Percentiles rank a stretch among this genome's conserved stretches.
Conservation (phyloP, 305 asterid species). For the Fraxinus paxiana region DNA sequence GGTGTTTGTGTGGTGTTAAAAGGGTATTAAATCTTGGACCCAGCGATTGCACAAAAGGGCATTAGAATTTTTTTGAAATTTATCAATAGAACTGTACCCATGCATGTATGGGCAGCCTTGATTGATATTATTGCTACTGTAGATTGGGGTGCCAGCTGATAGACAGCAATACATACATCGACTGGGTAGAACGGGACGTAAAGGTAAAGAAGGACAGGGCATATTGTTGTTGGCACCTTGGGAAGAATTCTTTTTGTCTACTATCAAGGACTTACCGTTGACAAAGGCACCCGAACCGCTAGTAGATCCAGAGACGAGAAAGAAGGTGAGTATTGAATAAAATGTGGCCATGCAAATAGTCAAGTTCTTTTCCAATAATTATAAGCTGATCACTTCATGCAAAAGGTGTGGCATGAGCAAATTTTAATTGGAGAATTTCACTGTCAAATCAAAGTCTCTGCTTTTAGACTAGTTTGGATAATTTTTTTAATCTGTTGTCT, state of each 20-base stretch:
- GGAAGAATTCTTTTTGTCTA: slow-evolving; percentile 89
- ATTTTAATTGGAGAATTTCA: neutral
- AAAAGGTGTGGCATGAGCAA: neutral
- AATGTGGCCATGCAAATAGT: neutral
- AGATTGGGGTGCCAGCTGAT: slow-evolving; percentile 91
- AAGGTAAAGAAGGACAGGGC: slow-evolving; percentile 95
- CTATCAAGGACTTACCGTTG: slow-evolving; percentile 67
- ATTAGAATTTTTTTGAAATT: neutral
- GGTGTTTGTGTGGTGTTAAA: neutral
- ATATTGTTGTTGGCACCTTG: slow-evolving; percentile 85
- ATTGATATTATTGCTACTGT: slow-evolving; percentile 23
- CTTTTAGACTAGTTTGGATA: neutral
- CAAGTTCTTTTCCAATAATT: neutral
- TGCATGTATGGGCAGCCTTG: neutral
- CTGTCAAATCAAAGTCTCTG: neutral
- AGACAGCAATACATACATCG: slow-evolving; percentile 89
- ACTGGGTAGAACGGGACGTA: slow-evolving; percentile 94
- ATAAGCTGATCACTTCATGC: neutral
- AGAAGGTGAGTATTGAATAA: slow-evolving; percentile 42
- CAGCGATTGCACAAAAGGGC: neutral
- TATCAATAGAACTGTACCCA: neutral
- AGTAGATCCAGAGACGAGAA: slow-evolving; percentile 74
- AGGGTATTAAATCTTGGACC: neutral
- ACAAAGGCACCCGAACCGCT: slow-evolving; percentile 66
- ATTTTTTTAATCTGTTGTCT: neutral